Percentiles rank a stretch among this genome's conserved stretches.
These are phyloP conservation scores for Areca catechu DNA, from an alignment of 176 grass and related monocot genomes.

Conservation along the genomic window DNA sequence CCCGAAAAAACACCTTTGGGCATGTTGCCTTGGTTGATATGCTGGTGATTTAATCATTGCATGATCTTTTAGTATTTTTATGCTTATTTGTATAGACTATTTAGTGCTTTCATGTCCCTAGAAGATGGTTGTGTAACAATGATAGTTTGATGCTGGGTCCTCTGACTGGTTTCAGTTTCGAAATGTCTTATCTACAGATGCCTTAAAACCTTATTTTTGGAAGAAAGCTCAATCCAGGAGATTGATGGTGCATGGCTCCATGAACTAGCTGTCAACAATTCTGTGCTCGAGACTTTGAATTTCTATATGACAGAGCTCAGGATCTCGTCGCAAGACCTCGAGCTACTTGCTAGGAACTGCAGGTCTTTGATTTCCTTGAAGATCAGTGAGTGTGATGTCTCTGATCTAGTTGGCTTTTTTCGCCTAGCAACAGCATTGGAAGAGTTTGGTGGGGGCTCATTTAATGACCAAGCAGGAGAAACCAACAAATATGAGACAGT, in stretches of 20 bases:
- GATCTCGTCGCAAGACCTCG: conserved; percentile 54
- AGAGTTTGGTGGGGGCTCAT: conserved; percentile 81
- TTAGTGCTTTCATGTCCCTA: too few species aligned
- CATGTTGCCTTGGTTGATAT: too few species aligned
- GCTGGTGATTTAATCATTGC: too few species aligned
- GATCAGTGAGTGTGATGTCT: conserved; percentile 73
- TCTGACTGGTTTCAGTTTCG: not conserved
- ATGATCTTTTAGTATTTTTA: too few species aligned
- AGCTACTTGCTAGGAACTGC: conserved; percentile 73
- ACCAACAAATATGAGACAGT: conserved; percentile 40
- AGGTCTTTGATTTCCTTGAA: conserved; percentile 76
- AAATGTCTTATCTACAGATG: conserved; percentile 33
- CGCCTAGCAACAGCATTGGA: conserved; percentile 45
- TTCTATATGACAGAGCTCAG: conserved; percentile 83
- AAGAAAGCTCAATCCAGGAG: conserved; percentile 50
- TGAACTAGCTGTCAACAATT: conserved; percentile 62
- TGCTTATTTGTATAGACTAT: too few species aligned
- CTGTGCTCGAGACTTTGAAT: conserved; percentile 62
- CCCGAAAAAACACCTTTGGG: too few species aligned
- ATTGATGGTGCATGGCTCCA: conserved; percentile 60
- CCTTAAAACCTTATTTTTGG: conserved; percentile 62
- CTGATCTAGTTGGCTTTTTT: conserved; percentile 54
- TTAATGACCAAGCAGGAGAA: conserved; percentile 46
- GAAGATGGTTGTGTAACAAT: not conserved
- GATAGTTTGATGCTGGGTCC: not conserved